Percentiles rank a stretch among this genome's conserved stretches.
phyloP scores from a whole-genome alignment of 1,284 basidiomycete genomes.

The Ganoderma meredithae region DNA sequence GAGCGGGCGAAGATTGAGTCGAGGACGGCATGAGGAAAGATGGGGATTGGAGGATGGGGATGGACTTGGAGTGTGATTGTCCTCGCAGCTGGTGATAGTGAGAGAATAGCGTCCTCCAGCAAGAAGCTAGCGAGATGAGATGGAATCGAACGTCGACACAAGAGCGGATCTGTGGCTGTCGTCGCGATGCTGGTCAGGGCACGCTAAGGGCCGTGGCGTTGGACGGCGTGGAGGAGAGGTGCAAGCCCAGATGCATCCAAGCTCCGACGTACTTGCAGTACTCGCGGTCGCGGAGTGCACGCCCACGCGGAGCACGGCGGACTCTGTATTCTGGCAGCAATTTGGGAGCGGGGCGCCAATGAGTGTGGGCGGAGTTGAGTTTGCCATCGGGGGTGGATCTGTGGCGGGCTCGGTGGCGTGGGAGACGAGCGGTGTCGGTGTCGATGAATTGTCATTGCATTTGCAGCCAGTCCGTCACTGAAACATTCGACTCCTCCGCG shows the following conservation, averaged over 20 bases:
- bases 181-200: background rate
- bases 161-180: slow-evolving; percentile 8
- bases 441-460: background rate
- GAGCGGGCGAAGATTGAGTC: slow-evolving; percentile 36
- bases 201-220: background rate
- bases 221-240: background rate
- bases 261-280: background rate
- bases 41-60: background rate
- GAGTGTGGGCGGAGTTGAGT: slow-evolving; percentile 4
- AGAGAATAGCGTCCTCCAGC: background rate
- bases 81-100: background rate
- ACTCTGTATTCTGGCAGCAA: background rate
- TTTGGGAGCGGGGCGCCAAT: slow-evolving; percentile 23
- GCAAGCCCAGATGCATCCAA: background rate
- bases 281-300: slow-evolving; percentile 23
- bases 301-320: slow-evolving; percentile 25
- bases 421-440: background rate
- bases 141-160: background rate
- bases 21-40: slow-evolving; percentile 30
- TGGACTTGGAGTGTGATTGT: slow-evolving; percentile 8
- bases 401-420: background rate
- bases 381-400: background rate
- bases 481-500: slow-evolving; percentile 21
- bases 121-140: slow-evolving; percentile 8
- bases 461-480: slow-evolving; percentile 10